These are phyloP conservation scores for Tuber indicum DNA, from an alignment of 495 filamentous ascomycete genomes.

Conservation along the genomic window DNA sequence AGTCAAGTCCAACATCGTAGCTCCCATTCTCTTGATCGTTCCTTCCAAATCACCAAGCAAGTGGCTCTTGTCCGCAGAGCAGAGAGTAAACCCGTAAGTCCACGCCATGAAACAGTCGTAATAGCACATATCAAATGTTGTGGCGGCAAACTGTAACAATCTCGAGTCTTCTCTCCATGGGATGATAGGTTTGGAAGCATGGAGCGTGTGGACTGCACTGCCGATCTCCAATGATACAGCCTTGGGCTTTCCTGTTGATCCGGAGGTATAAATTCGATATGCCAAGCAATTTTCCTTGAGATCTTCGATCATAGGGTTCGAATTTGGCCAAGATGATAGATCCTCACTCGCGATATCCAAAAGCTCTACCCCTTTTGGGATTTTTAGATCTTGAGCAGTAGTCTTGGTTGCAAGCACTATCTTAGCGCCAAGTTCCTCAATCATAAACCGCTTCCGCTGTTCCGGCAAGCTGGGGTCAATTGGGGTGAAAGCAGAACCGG, in stretches of 20 bases:
- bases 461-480: constrained; percentile 43
- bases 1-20: constrained; percentile 44
- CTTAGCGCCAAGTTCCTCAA: constrained; percentile 42
- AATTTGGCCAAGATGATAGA: constrained; percentile 11
- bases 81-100: constrained; percentile 45
- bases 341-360: constrained; percentile 21
- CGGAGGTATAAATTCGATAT: constrained; percentile 46
- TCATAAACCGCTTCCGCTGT: constrained; percentile 44
- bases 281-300: constrained; percentile 38
- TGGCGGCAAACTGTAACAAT: constrained; percentile 46
- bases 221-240: constrained; percentile 45
- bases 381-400: constrained; percentile 24
- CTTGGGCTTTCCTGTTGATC: constrained; percentile 45
- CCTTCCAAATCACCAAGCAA: constrained; percentile 42
- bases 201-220: constrained; percentile 44
- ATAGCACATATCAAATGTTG: constrained; percentile 48
- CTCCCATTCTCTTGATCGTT: constrained; percentile 39
- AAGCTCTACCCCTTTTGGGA: not conserved
- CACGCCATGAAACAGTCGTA: constrained; percentile 48
- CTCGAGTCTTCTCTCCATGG: constrained; percentile 43
- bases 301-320: constrained; percentile 27
- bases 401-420: constrained; percentile 26
- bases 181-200: constrained; percentile 38
- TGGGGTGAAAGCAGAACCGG: constrained; percentile 45
- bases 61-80: constrained; percentile 40